Evolutionary conservation across 2,329 filamentous ascomycete genomes (phyloP).

Genomic region (Metarhizium robertsii): DNA sequence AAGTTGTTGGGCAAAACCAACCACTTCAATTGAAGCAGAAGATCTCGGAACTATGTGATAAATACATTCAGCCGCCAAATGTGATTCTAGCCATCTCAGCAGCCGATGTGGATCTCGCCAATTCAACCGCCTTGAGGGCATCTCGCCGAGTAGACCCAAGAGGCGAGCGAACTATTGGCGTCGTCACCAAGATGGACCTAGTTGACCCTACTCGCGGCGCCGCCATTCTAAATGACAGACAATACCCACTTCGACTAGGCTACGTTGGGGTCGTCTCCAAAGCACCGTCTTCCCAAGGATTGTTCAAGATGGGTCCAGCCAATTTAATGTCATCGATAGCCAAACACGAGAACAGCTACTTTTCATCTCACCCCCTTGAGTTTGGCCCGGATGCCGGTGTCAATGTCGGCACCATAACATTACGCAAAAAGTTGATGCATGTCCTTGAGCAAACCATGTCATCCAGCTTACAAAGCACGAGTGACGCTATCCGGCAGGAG

Average conservation of each 20-base stretch:
- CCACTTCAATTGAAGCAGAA: slow-evolving; percentile 88
- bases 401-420: slow-evolving; percentile 70
- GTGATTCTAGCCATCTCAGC: slow-evolving; percentile 96
- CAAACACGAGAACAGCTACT: slow-evolving; percentile 82
- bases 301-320: slow-evolving; percentile 75
- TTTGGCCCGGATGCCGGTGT: slow-evolving; percentile 68
- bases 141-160: slow-evolving; percentile 87
- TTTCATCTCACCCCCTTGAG: slow-evolving; percentile 71
- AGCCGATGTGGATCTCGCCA: slow-evolving; percentile 92
- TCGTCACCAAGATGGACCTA: slow-evolving; percentile 99
- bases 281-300: slow-evolving; percentile 56
- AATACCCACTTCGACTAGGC: slow-evolving; percentile 89
- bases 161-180: slow-evolving; percentile 92
- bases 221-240: slow-evolving; percentile 73
- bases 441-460: slow-evolving; percentile 97
- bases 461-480: slow-evolving; percentile 76
- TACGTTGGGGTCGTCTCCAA: slow-evolving; percentile 94
- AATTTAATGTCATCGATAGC: slow-evolving; percentile 75
- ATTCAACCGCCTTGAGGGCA: slow-evolving; percentile 84
- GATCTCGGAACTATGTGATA: slow-evolving; percentile 92
- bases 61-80: slow-evolving; percentile 94
- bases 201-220: slow-evolving; percentile 75
- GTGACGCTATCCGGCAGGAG: slow-evolving; percentile 87
- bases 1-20: slow-evolving; percentile 86
- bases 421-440: slow-evolving; percentile 94